Evolutionary conservation across 1,284 basidiomycete genomes (phyloP).

Genomic region (Macrocystidia cucumis): DNA sequence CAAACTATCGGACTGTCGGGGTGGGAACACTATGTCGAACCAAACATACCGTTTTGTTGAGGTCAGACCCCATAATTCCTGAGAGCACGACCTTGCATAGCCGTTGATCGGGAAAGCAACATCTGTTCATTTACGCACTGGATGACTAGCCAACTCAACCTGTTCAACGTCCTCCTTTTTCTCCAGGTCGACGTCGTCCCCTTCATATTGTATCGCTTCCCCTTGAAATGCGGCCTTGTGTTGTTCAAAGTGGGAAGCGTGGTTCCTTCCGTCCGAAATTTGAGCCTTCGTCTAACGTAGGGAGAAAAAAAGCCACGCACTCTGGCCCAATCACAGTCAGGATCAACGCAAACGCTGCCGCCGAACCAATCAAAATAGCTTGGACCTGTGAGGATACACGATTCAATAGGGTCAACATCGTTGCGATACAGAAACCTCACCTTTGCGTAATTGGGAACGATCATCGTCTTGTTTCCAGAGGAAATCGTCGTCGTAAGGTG

Average conservation of each 20-base stretch:
- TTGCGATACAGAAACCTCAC: constrained; percentile 25
- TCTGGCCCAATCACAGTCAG: constrained; percentile 69
- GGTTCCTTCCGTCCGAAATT: constrained; percentile 39
- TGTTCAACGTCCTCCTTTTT: no score
- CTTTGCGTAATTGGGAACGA: constrained; percentile 76
- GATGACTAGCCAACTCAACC: no score
- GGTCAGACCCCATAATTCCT: no score
- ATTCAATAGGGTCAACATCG: background rate
- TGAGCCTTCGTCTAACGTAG: background rate
- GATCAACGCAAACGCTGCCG: constrained; percentile 60
- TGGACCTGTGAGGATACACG: constrained; percentile 36
- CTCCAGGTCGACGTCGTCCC: constrained; percentile 12
- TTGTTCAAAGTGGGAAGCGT: constrained; percentile 79
- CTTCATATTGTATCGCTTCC: constrained; percentile 51
- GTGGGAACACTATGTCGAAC: no score
- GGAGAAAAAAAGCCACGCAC: constrained; percentile 27
- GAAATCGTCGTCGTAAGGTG: constrained; percentile 47
- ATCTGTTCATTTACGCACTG: no score
- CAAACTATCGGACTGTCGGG: no score
- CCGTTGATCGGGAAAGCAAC: no score
- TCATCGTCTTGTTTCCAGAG: constrained; percentile 31
- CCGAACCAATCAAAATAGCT: constrained; percentile 81
- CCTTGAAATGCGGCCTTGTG: constrained; percentile 74
- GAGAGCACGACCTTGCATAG: no score
- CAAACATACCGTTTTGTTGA: no score